phyloP scores from a whole-genome alignment of 495 filamentous ascomycete species.

The Xylaria sp. region DNA sequence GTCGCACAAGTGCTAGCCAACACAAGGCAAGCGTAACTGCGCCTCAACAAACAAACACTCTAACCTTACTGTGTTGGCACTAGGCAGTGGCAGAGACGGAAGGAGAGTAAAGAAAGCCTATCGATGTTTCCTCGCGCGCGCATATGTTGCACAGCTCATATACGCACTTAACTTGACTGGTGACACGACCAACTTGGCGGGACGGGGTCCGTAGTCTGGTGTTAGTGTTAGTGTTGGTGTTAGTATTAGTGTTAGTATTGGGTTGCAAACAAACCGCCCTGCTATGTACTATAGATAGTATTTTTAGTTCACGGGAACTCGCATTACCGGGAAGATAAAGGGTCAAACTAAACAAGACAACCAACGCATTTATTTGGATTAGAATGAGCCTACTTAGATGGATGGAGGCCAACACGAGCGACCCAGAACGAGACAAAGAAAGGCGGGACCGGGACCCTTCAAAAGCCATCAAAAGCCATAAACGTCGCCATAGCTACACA shows the following conservation, averaged over 20 bases:
- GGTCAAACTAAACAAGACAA: neutral
- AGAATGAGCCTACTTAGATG: neutral
- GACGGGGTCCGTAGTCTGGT: neutral
- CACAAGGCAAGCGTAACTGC: conserved; percentile 9
- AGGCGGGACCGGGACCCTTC: too few species aligned
- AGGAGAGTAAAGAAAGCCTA: conserved; percentile 1
- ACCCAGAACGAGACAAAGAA: conserved; percentile 2
- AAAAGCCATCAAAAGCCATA: neutral
- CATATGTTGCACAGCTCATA: neutral
- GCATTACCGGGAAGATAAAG: conserved; percentile 11
- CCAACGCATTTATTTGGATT: conserved; percentile 10
- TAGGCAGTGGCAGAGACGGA: neutral
- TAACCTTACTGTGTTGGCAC: neutral
- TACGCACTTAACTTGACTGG: neutral
- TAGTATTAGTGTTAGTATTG: too few species aligned
- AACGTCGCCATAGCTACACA: neutral
- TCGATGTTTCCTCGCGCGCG: neutral
- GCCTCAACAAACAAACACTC: conserved; percentile 10
- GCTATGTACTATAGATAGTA: too few species aligned
- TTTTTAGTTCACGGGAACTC: conserved; percentile 1
- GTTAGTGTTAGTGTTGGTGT: too few species aligned
- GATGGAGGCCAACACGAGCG: neutral
- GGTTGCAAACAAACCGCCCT: too few species aligned
- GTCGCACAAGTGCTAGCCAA: neutral
- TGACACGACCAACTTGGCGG: neutral